phyloP scores from a whole-genome alignment of 495 filamentous ascomycete species.

The Friedmanniomyces endolithicus region DNA sequence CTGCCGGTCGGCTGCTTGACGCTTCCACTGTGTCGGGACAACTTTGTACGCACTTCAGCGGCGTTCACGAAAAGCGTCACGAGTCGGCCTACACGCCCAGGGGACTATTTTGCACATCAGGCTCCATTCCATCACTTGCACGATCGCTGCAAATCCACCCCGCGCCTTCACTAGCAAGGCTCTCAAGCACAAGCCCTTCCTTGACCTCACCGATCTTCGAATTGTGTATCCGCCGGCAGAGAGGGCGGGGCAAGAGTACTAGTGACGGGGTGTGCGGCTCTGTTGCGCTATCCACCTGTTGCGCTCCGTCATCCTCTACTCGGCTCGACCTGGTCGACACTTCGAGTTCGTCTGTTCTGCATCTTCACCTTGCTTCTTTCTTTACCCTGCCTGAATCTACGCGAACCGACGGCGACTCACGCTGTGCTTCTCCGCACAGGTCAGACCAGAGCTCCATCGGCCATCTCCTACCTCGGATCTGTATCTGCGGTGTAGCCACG shows the following conservation, averaged over 20 bases:
- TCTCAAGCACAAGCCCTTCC: neutral
- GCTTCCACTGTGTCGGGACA: neutral
- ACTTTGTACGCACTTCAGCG: neutral
- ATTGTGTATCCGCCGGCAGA: neutral
- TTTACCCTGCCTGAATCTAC: too few relatives aligned
- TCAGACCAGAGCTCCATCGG: neutral
- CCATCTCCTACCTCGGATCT: neutral
- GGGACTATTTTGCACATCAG: neutral
- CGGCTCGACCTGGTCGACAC: neutral
- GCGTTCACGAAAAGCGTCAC: neutral
- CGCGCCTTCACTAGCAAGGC: neutral
- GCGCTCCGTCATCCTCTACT: neutral
- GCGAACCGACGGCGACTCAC: neutral
- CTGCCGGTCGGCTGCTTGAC: neutral
- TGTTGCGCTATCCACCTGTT: neutral
- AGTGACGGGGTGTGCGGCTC: neutral
- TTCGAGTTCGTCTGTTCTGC: too few relatives aligned
- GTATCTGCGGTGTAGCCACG: neutral
- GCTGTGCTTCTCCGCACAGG: conserved; percentile 1
- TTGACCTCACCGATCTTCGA: neutral
- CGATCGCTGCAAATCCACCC: neutral
- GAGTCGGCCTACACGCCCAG: too few relatives aligned
- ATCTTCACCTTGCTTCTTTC: too few relatives aligned
- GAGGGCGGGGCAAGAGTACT: neutral
- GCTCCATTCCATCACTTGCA: neutral